Evolutionary conservation across 805 yeast species (phyloP).

Genomic region (Pichia nakasei): DNA sequence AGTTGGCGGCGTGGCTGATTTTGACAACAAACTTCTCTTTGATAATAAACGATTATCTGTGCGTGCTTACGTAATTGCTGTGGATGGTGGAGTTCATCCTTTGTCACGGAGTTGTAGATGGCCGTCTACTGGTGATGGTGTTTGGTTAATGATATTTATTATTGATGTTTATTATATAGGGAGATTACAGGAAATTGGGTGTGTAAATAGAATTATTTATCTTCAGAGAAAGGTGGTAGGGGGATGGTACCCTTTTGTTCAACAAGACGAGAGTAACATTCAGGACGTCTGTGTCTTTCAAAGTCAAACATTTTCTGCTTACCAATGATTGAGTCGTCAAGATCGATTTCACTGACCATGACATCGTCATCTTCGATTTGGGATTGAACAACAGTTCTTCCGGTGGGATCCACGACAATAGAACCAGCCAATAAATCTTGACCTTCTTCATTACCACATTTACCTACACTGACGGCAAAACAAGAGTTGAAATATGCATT

Average conservation of each 20-base stretch:
- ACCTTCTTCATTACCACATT: slow-evolving; percentile 30
- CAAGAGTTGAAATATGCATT: slow-evolving; percentile 29
- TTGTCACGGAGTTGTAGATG: too few species aligned
- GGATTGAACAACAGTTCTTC: slow-evolving; percentile 27
- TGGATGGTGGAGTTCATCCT: too few species aligned
- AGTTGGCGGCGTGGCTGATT: too few species aligned
- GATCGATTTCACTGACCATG: slow-evolving; percentile 26
- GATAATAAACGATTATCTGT: too few species aligned
- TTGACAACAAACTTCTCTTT: too few species aligned
- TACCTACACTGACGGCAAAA: slow-evolving; percentile 29
- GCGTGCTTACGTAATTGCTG: too few species aligned
- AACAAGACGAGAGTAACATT: slow-evolving; percentile 21
- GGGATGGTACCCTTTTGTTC: slow-evolving; percentile 24
- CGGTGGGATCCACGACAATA: slow-evolving; percentile 30
- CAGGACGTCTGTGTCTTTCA: slow-evolving; percentile 31
- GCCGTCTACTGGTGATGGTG: too few species aligned
- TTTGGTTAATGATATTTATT: too few species aligned
- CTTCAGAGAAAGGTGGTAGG: slow-evolving; percentile 2
- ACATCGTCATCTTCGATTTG: slow-evolving; percentile 14
- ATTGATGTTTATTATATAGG: neutral
- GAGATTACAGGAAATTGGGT: neutral
- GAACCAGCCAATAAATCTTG: slow-evolving; percentile 30
- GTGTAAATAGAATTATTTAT: neutral
- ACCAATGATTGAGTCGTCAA: slow-evolving; percentile 29
- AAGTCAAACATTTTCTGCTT: slow-evolving; percentile 31